Base-by-base conservation (phyloP, 1,139 yeast genomes). In the Saccharomycopsis hybrid region DNA sequence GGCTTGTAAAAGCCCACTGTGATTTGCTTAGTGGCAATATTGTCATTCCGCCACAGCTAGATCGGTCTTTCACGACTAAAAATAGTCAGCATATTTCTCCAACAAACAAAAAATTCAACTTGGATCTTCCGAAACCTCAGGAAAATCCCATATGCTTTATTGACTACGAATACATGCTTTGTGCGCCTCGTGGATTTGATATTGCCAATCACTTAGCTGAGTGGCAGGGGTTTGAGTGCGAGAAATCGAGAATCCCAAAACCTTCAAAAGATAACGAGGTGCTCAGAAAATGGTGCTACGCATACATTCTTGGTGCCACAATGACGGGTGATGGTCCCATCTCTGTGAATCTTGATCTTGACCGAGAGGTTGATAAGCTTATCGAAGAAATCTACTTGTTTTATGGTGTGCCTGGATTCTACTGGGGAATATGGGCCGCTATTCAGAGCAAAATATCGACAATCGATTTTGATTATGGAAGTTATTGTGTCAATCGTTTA, bases 361-460 rank as follows among this genome's bases (percentile, higher is more conserved):
- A 51, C 18, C 11, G 9, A 3, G 42, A 50, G 13, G 60, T 73
- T 32, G 70, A 70, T 52, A 52, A 54, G 4, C 61, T 84, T 39
- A 75, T 84, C 36, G 65, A 70, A 25, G 90, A 85, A 63, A 72
- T 85, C 28, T 66, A 70, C 5, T 64, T 72, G 4, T 83, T 78
- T 69, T 85, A 82, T 68, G 94, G 94, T 0, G 68, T 85, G 66
- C 94, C 94, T 0, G 94, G 94, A 1, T 81, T 85, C 58, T 85
- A 82, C 64, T 85, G 94, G 94, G 92, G 92, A 2, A 72, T 85
- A 11, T 85, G 95, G 95, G 81, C 90, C 1, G 82, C 81, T 57
- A 83, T 85, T 53, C 95, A 85, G 63, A 75, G 84, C 55, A 76
- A 76, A 54, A 78, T 82, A 35, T 81, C 89, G 3, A 75, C 77